These are phyloP conservation scores for Wickerhamiella sorbophila DNA, from an alignment of 805 yeast genomes.

Conservation along the genomic window DNA sequence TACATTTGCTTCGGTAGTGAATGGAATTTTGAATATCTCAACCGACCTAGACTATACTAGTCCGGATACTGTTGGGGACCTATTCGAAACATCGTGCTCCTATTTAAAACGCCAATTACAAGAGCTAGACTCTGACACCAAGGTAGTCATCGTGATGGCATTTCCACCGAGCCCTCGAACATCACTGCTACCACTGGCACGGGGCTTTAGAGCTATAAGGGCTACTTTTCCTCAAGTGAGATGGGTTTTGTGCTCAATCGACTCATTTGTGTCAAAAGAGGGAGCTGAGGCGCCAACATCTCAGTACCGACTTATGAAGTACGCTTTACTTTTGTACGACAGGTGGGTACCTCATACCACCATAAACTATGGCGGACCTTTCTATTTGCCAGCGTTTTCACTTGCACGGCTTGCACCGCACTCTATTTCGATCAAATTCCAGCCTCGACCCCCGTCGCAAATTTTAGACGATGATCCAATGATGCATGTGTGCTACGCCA, in stretches of 20 bases:
- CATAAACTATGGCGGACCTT: neutral
- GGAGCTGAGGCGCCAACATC: conserved; percentile 21
- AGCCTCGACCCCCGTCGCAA: conserved; percentile 10
- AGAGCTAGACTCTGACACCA: conserved; percentile 2
- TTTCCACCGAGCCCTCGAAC: conserved; percentile 13
- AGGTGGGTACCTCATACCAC: conserved; percentile 14
- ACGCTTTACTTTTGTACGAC: conserved; percentile 23
- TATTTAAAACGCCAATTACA: conserved; percentile 11
- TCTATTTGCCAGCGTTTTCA: conserved; percentile 21
- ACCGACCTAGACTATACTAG: conserved; percentile 14
- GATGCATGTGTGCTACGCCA: conserved; percentile 72
- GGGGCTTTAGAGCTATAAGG: conserved; percentile 15
- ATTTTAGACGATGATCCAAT: conserved; percentile 54
- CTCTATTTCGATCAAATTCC: conserved; percentile 17
- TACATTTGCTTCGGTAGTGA: conserved; percentile 13
- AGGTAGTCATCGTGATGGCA: conserved; percentile 11
- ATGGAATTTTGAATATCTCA: conserved; percentile 12
- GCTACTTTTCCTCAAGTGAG: conserved; percentile 10
- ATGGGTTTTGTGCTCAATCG: conserved; percentile 14
- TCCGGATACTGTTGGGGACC: conserved; percentile 17
- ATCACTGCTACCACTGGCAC: conserved; percentile 17
- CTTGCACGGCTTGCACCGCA: conserved; percentile 24
- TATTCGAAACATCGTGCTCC: conserved; percentile 14
- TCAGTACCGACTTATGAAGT: conserved; percentile 17
- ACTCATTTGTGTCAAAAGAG: conserved; percentile 15